Evolutionary conservation across 192 early-diverging fungal genomes (phyloP).

Genomic region (Backusella liffmaniae): DNA sequence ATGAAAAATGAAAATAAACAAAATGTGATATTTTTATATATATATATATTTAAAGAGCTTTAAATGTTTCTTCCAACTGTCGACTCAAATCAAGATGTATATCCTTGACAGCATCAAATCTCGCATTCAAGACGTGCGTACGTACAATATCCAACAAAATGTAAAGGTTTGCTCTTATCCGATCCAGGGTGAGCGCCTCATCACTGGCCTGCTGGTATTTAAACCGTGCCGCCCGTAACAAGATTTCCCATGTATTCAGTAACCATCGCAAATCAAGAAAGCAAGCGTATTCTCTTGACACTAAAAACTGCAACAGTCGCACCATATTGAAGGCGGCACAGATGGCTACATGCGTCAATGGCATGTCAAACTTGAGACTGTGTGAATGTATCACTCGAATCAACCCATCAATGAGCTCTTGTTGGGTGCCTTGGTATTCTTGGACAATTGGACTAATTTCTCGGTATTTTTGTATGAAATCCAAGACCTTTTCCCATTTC

Average conservation of each 20-base stretch:
- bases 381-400: background rate
- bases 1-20: background rate
- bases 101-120: background rate
- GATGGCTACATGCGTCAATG: background rate
- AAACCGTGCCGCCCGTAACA: background rate
- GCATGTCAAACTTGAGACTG: background rate
- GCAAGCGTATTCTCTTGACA: background rate
- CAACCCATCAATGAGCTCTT: background rate
- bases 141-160: background rate
- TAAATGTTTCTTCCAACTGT: background rate
- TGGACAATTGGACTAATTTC: background rate
- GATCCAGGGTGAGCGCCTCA: background rate
- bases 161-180: background rate
- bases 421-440: background rate
- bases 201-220: background rate
- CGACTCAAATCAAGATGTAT: background rate
- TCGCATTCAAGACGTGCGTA: background rate
- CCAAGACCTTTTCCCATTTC: background rate
- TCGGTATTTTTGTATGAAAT: background rate
- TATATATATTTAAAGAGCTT: background rate
- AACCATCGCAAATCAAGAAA: constrained; percentile 8
- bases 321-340: background rate
- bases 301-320: background rate
- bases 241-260: background rate
- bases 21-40: constrained; percentile 3